These are phyloP conservation scores for Pleomassaria siparia DNA, from an alignment of 2,329 filamentous ascomycete species.

Conservation along the genomic window DNA sequence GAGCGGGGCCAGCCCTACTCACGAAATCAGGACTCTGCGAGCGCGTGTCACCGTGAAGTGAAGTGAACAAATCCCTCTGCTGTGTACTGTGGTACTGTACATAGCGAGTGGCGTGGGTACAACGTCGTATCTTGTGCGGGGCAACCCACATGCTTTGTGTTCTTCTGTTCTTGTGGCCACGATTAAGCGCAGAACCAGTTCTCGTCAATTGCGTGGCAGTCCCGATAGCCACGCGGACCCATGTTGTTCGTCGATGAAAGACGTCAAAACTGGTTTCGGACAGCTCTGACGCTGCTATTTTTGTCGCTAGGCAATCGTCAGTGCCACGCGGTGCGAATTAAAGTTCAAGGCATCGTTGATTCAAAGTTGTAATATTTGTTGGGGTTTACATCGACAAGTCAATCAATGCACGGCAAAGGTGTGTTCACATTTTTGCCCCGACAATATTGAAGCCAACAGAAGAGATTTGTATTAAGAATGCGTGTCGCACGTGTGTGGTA, in stretches of 20 bases:
- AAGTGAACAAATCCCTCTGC: background rate
- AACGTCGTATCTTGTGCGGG: background rate
- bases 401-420: too few relatives aligned
- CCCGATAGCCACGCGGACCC: background rate
- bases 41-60: background rate
- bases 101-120: background rate
- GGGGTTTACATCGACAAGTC: too few relatives aligned
- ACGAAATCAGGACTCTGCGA: too few relatives aligned
- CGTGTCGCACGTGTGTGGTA: background rate
- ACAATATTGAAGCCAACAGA: too few relatives aligned
- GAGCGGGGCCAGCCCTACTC: background rate
- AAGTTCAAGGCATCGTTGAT: too few relatives aligned
- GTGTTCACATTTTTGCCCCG: too few relatives aligned
- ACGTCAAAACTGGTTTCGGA: background rate
- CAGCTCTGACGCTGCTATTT: background rate
- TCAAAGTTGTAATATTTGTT: too few relatives aligned
- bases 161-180: background rate
- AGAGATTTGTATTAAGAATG: too few relatives aligned
- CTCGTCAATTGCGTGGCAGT: background rate
- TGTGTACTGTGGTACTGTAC: background rate
- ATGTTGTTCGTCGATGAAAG: background rate
- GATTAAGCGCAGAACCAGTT: background rate
- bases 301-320: background rate
- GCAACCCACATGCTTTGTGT: background rate
- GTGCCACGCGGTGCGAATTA: too few relatives aligned